Evolutionary conservation across 116 monocot genomes (phyloP), one percentile per base, ranked within the genome.

Genomic region (Zostera marina): DNA sequence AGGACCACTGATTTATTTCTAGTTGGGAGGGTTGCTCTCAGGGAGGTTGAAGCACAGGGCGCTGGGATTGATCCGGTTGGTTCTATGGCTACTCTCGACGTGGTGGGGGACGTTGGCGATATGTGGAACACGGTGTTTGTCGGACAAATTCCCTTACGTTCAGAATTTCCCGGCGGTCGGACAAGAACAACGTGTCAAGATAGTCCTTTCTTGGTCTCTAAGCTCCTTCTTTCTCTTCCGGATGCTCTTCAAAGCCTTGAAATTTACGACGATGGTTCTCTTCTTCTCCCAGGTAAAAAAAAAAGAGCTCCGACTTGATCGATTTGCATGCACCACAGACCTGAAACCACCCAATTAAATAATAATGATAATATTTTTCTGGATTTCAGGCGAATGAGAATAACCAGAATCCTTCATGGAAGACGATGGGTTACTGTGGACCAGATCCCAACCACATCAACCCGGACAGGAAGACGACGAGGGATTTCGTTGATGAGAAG

Each of bases 211-310:
- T 1, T 83, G 77, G 87, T 75, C 78, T n/a, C 16, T 14, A 7
- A 80, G 92, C 63, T 66, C 41, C 5, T 48, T 92, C 53, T 15
- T 6, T 8, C 54, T 57, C 55, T 43, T 54, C 47, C 64, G 64
- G 17, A 45, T 68, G 68, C 53, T 82, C 43, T 78, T 64, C 55
- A 52, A 25, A 32, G 42, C 57, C 42, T 16, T 80, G 42, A 85
- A 92, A 65, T 76, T 43, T 15, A 21, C 78, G 6, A 48, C 61
- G 5, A 32, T 63, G 40, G 61, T 61, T 54, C 1, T 44, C 21
- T 77, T 68, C 73, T 92, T 92, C 72, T 47, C 77, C 14, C 66
- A 74, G 69, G 88, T 79, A 57, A 26, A n/a, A n/a, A n/a, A n/a
- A n/a, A n/a, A n/a, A n/a, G n/a, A n/a, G n/a, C n/a, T n/a, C n/a